Base-by-base conservation (phyloP, 495 filamentous ascomycete genomes). In the Lophiotrema nucula region DNA sequence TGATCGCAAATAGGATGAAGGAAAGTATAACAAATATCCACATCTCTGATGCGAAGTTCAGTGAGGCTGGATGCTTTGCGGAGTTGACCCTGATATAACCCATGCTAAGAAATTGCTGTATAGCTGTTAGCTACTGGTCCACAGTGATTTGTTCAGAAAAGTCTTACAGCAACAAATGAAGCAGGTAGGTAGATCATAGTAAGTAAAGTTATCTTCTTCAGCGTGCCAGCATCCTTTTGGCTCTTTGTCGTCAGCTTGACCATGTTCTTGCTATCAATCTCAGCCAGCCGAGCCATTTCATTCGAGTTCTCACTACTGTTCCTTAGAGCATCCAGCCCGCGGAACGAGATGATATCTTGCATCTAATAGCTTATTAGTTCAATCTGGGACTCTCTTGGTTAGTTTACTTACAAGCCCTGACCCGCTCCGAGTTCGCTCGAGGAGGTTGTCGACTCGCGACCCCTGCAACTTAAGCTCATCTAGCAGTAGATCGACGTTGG, bases 151-250 rank as follows among this genome's bases (percentile, higher is more conserved):
- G n/a, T n/a, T n/a, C n/a, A n/a, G n/a, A n/a, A n/a, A 15, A 35
- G 8, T 8, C 56, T 58, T 35, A 58, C 56, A 24, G 56, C 33
- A 8, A 58, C 56, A 38, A 58, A 52, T 1, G 56, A 49, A 6
- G 56, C 56, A 4, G 56, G 56, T 13, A 58, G 39, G 28, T 51
- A 58, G 12, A 58, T 16, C 37, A 52, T 58, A 2, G 56, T 58
- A 19, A 58, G 37, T 1, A 58, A 45, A 23, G 56, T 51, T n/a
- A 58, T 58, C 27, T 50, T 58, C 18, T 47, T 58, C 25, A 58
- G 46, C 1, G 18, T 51, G 10, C 28, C 12, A 5, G 56, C 46
- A 46, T 58, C 56, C 23, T 25, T 42, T 12, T 50, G 56, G 12
- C 46, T 23, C 23, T 58, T 58, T 4, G 19, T 45, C 2, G 56